Percentiles rank a stretch among this genome's conserved stretches.
Conservation (phyloP, 2,329 filamentous ascomycete species). For the Curvularia eragrostidis region DNA sequence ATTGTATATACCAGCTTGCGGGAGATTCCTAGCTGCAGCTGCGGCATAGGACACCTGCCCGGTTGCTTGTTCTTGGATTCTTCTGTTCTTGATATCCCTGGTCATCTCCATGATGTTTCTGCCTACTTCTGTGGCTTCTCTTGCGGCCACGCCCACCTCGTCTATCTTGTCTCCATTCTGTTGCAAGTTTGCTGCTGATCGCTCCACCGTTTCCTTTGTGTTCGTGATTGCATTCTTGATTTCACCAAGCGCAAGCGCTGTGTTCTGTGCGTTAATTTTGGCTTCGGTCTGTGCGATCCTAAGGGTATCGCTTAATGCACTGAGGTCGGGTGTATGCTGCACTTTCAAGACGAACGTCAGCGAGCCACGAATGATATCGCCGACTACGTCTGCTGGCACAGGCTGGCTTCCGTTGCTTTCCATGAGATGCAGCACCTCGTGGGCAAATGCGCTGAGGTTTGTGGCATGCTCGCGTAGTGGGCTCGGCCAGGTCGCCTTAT, state of each 20-base stretch:
- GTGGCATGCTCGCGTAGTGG: constrained; percentile 1
- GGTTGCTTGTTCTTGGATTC: constrained; percentile 12
- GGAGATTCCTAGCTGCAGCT: constrained; percentile 9
- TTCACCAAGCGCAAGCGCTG: constrained; percentile 14
- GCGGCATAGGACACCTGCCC: constrained; percentile 19
- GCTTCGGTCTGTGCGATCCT: constrained; percentile 23
- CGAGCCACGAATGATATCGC: constrained; percentile 17
- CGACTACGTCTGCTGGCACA: constrained; percentile 21
- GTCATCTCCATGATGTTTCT: constrained; percentile 18
- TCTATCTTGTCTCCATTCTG: constrained; percentile 19
- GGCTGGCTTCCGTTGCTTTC: constrained; percentile 6
- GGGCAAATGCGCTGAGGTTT: neutral
- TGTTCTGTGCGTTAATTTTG: constrained; percentile 14
- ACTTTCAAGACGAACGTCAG: constrained; percentile 26
- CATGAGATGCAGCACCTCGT: neutral
- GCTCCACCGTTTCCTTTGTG: constrained; percentile 10
- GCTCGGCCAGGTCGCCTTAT: neutral
- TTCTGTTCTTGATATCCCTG: constrained; percentile 18
- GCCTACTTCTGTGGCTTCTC: constrained; percentile 18
- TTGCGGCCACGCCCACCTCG: constrained; percentile 21
- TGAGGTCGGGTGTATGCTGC: constrained; percentile 25
- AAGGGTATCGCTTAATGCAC: constrained; percentile 17
- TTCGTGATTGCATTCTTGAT: constrained; percentile 18
- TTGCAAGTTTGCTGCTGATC: constrained; percentile 14
- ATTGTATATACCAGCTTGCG: constrained; percentile 25